Evolutionary conservation across 257 asterid species (phyloP).

Genomic region (Solanum paucissectum): DNA sequence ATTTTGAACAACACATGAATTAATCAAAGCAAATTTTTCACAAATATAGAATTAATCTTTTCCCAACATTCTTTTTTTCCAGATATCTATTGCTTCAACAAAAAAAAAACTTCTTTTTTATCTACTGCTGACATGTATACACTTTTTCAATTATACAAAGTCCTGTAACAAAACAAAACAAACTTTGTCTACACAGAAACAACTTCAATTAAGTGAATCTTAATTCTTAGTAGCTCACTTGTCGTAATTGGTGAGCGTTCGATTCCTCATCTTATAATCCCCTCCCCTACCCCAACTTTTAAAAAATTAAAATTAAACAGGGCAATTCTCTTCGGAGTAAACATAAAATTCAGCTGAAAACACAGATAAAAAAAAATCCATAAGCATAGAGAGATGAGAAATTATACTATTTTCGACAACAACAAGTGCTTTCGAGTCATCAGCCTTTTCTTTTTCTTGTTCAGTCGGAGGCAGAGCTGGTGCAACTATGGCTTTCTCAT

Average conservation of each 20-base stretch:
- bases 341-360: neutral
- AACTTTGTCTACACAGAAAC: neutral
- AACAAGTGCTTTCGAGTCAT: conserved; percentile 68
- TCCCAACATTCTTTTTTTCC: neutral
- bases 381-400: neutral
- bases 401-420: conserved; percentile 40
- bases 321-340: neutral
- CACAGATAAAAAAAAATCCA: neutral
- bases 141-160: neutral
- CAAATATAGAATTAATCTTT: neutral
- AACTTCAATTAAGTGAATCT: neutral
- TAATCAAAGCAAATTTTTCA: neutral
- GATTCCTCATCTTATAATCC: neutral
- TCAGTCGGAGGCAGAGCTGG: conserved; percentile 26
- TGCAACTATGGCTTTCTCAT: conserved; percentile 55
- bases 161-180: neutral
- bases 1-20: neutral
- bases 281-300: neutral
- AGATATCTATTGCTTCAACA: neutral
- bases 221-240: neutral
- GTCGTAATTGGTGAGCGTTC: neutral
- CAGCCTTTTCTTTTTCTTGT: conserved; percentile 28
- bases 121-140: neutral
- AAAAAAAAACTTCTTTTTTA: neutral
- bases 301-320: neutral